A percentile compares a stretch with the other conserved stretches of the same genome.
Conservation (phyloP, 805 yeast genomes). For the Soucietia sequanensis region DNA sequence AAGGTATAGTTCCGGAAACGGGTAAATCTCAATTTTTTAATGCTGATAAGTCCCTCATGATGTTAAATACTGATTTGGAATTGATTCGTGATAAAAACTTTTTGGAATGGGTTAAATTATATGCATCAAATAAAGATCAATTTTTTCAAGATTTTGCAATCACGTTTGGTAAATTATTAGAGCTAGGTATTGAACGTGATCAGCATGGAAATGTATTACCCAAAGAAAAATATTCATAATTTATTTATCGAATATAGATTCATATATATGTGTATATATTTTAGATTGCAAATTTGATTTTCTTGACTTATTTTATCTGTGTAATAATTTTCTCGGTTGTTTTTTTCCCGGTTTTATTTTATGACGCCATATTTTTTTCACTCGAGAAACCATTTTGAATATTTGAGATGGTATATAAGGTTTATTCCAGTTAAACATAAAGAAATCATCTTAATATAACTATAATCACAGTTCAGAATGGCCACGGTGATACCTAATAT, state of each 20-base stretch:
- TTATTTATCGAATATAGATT: too few relatives aligned
- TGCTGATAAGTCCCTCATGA: slow-evolving; percentile 72
- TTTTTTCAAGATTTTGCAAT: slow-evolving; percentile 65
- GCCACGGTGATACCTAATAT: slow-evolving; percentile 22
- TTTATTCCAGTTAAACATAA: too few relatives aligned
- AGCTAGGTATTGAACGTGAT: slow-evolving; percentile 60
- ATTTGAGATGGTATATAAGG: too few relatives aligned
- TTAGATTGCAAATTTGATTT: too few relatives aligned
- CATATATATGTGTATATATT: too few relatives aligned
- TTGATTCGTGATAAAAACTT: slow-evolving; percentile 61
- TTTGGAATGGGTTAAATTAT: slow-evolving; percentile 58
- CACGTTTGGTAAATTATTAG: slow-evolving; percentile 70
- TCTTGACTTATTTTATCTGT: too few relatives aligned
- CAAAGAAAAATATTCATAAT: too few relatives aligned
- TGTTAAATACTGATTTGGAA: slow-evolving; percentile 82
- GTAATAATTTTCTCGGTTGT: too few relatives aligned
- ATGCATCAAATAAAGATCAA: slow-evolving; percentile 61
- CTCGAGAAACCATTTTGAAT: neutral
- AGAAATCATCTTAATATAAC: too few relatives aligned
- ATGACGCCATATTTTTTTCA: neutral
- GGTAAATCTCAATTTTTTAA: slow-evolving; percentile 55
- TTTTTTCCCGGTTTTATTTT: too few relatives aligned
- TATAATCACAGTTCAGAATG: too few relatives aligned
- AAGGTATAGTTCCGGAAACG: slow-evolving; percentile 47
- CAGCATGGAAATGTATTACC: slow-evolving; percentile 3